These are phyloP conservation scores for Phoma sp. DNA, from an alignment of 2,329 filamentous ascomycete genomes.

Conservation along the genomic window DNA sequence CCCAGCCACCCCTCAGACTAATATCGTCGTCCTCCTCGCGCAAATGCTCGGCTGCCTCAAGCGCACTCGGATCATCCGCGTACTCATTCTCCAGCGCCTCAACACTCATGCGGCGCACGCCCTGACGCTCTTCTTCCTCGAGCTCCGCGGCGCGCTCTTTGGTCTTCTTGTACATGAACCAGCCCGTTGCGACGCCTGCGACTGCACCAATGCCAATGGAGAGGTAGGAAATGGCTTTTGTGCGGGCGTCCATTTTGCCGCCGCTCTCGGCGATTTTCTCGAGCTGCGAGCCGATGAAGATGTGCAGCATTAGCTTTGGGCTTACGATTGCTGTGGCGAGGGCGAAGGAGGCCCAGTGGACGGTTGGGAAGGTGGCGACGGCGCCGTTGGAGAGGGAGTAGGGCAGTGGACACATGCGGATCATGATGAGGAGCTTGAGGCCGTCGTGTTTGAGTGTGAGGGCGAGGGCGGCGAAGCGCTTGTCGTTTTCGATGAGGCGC, in stretches of 20 bases:
- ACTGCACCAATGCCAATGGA: slow-evolving; percentile 76
- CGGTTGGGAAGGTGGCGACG: slow-evolving; percentile 89
- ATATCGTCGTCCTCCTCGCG: slow-evolving; percentile 62
- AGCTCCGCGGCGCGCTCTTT: slow-evolving; percentile 58
- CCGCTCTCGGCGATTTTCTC: slow-evolving; percentile 83
- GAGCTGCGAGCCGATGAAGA: slow-evolving; percentile 88
- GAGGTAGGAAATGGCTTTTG: slow-evolving; percentile 83
- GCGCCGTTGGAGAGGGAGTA: slow-evolving; percentile 95
- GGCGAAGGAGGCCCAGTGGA: slow-evolving; percentile 77
- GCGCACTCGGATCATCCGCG: slow-evolving; percentile 55
- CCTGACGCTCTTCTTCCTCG: slow-evolving; percentile 55
- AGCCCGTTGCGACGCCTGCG: slow-evolving; percentile 78
- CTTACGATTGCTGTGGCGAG: slow-evolving; percentile 81
- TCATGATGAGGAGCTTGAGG: slow-evolving; percentile 86
- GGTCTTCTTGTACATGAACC: slow-evolving; percentile 78
- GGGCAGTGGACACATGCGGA: slow-evolving; percentile 89
- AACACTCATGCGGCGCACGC: slow-evolving; percentile 38
- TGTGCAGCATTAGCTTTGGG: slow-evolving; percentile 88
- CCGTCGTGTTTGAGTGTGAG: slow-evolving; percentile 91
- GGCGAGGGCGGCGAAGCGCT: slow-evolving; percentile 85
- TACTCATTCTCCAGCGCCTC: slow-evolving; percentile 52
- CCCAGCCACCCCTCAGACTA: slow-evolving; percentile 59
- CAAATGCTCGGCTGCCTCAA: slow-evolving; percentile 48
- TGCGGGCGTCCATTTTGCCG: slow-evolving; percentile 79
- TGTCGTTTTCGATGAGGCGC: slow-evolving; percentile 80